Percentiles rank a stretch among this genome's conserved stretches.
These are phyloP conservation scores for Debaryomyces singareniensis DNA, from an alignment of 1,139 yeast genomes.

Conservation along the genomic window DNA sequence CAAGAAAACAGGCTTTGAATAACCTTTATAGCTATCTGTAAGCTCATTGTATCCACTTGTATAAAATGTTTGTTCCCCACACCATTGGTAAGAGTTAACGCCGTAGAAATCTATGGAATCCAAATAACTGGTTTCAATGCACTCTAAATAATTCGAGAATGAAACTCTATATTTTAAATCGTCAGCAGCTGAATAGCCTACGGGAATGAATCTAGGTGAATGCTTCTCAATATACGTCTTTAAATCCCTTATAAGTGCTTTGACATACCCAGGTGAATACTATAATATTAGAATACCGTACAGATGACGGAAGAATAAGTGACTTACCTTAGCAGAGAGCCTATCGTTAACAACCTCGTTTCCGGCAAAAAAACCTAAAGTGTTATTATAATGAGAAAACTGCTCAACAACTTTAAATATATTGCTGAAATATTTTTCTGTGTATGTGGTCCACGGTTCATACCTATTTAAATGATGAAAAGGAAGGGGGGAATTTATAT, in stretches of 20 bases:
- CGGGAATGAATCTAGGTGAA: slow-evolving; percentile 67
- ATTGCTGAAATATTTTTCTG: slow-evolving; percentile 60
- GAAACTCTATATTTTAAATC: slow-evolving; percentile 71
- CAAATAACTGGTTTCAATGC: slow-evolving; percentile 50
- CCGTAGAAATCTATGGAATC: slow-evolving; percentile 89
- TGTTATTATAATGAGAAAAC: slow-evolving; percentile 78
- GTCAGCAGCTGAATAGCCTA: slow-evolving; percentile 78
- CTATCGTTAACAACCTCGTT: slow-evolving; percentile 86
- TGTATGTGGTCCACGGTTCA: slow-evolving; percentile 86
- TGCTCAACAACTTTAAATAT: slow-evolving; percentile 77
- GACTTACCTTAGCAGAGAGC: slow-evolving; percentile 53
- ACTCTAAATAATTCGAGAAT: slow-evolving; percentile 75
- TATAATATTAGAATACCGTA: slow-evolving; percentile 8
- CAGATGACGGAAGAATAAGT: slow-evolving; percentile 6
- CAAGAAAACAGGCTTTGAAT: slow-evolving; percentile 73
- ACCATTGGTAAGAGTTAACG: slow-evolving; percentile 95
- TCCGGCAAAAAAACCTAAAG: slow-evolving; percentile 91
- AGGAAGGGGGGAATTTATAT: slow-evolving; percentile 80
- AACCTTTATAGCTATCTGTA: slow-evolving; percentile 63
- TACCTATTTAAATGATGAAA: slow-evolving; percentile 77
- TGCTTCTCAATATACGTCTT: slow-evolving; percentile 59
- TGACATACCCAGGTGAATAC: slow-evolving; percentile 62
- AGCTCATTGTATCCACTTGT: slow-evolving; percentile 77
- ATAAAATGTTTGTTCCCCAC: slow-evolving; percentile 80
- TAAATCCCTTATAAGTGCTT: slow-evolving; percentile 75